Conservation (phyloP, 73 alveolate species). For the Halteria grandinella region DNA sequence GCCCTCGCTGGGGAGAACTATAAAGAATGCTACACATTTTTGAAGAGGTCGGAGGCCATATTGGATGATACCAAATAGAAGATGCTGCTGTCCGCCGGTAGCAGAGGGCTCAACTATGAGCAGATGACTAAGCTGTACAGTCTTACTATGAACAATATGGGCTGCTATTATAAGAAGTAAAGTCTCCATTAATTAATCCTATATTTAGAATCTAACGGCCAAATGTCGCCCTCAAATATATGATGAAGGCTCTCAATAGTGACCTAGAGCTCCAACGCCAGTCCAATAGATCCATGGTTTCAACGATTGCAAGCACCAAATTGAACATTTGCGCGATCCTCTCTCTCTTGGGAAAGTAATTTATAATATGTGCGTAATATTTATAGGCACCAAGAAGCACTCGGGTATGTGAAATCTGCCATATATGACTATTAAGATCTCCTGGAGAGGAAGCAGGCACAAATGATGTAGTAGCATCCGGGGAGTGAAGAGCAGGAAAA, state of each 20-base stretch:
- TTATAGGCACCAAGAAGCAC: slow-evolving; percentile 55
- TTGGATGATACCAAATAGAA: neutral
- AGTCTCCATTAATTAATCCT: neutral
- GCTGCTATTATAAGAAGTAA: slow-evolving; percentile 76
- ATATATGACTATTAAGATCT: slow-evolving; percentile 33
- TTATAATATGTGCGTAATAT: neutral
- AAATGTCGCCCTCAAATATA: slow-evolving; percentile 55
- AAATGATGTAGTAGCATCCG: no score
- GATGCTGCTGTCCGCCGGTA: neutral
- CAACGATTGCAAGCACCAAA: slow-evolving; percentile 62
- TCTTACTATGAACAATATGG: slow-evolving; percentile 66
- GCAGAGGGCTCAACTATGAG: neutral
- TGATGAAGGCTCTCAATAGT: slow-evolving; percentile 43
- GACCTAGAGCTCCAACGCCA: no score
- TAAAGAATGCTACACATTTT: neutral
- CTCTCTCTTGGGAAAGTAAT: slow-evolving; percentile 53
- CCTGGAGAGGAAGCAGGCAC: neutral
- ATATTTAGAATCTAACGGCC: slow-evolving; percentile 56
- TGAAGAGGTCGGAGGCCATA: slow-evolving; percentile 17
- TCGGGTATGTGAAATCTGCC: slow-evolving; percentile 41
- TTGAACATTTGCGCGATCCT: slow-evolving; percentile 72
- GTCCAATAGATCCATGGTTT: slow-evolving; percentile 14
- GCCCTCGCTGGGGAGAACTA: slow-evolving; percentile 18
- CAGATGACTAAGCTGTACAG: slow-evolving; percentile 43
- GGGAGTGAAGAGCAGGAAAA: no score